phyloP scores from a whole-genome alignment of 768 basidiomycete species.

The Kwoniella heveanensis region DNA sequence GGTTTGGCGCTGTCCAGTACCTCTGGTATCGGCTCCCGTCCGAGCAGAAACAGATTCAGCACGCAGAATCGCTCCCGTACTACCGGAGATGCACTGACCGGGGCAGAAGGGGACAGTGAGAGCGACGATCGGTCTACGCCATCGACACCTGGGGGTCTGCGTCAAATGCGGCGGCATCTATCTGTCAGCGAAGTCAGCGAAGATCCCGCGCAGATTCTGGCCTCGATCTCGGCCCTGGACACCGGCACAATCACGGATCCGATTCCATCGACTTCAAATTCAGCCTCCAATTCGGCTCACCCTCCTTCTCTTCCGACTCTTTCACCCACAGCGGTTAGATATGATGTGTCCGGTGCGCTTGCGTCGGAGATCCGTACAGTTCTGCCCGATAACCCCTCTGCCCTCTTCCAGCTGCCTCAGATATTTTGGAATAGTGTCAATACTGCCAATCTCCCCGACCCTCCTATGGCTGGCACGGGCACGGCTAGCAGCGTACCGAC shows the following conservation, averaged over 20 bases:
- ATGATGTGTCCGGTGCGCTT: neutral
- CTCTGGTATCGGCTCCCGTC: neutral
- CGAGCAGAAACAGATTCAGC: neutral
- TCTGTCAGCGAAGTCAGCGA: conserved; percentile 17
- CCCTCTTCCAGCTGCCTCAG: conserved; percentile 34
- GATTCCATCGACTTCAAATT: neutral
- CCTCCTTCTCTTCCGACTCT: neutral
- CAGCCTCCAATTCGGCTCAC: neutral
- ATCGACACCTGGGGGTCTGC: conserved; percentile 13
- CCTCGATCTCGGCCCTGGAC: neutral
- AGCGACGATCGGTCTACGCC: neutral
- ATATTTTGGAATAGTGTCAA: conserved; percentile 33
- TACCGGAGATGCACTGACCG: neutral
- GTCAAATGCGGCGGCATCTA: conserved; percentile 16
- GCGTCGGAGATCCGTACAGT: neutral
- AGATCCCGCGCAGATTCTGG: neutral
- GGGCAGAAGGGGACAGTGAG: neutral
- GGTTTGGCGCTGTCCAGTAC: conserved; percentile 24
- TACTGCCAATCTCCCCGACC: neutral
- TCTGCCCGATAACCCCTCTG: neutral
- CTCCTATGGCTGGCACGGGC: neutral
- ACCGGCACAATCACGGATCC: neutral
- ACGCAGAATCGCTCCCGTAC: neutral
- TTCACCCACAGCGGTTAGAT: neutral
- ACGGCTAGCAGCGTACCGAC: too few species aligned